A percentile compares a stretch with the other conserved stretches of the same genome.
Evolutionary conservation across 2,329 filamentous ascomycete species (phyloP).

Genomic region (Ophiostoma fasciatum): DNA sequence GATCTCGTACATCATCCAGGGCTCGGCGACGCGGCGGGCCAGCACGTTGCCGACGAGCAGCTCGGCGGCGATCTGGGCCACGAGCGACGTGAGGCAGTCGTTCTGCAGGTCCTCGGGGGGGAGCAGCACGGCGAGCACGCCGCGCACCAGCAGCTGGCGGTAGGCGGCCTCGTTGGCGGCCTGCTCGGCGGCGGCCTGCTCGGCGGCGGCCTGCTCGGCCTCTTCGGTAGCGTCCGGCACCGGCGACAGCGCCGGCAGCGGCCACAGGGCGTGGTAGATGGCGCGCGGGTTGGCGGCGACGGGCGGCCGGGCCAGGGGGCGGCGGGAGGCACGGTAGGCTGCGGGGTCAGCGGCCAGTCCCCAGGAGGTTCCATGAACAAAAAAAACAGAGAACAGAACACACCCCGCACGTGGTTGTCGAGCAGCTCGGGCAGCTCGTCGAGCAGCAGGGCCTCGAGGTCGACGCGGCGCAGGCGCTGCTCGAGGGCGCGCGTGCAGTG

Average conservation of each 20-base stretch:
- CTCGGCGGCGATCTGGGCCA: slow-evolving; percentile 79
- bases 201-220: slow-evolving; percentile 27
- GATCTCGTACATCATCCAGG: slow-evolving; percentile 77
- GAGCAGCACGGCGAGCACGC: slow-evolving; percentile 65
- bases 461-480: slow-evolving; percentile 67
- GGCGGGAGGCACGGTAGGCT: slow-evolving; percentile 62
- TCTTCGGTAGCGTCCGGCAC: too few species aligned
- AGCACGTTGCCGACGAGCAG: slow-evolving; percentile 75
- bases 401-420: slow-evolving; percentile 67
- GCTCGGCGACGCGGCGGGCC: slow-evolving; percentile 66
- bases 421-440: slow-evolving; percentile 79
- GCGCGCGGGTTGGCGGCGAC: slow-evolving; percentile 47
- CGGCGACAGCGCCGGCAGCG: slow-evolving; percentile 67
- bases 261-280: slow-evolving; percentile 72
- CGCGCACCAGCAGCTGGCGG: slow-evolving; percentile 76
- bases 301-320: slow-evolving; percentile 40
- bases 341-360: slow-evolving; percentile 7
- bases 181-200: slow-evolving; percentile 43
- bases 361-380: too few species aligned
- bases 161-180: slow-evolving; percentile 67
- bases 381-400: slow-evolving; percentile 3
- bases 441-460: slow-evolving; percentile 67
- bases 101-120: slow-evolving; percentile 90
- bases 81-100: slow-evolving; percentile 65
- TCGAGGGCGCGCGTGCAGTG: slow-evolving; percentile 83